Percentiles rank a stretch among this genome's conserved stretches.
These are phyloP conservation scores for Suillus subalutaceus DNA, from an alignment of 768 basidiomycete genomes.

Conservation along the genomic window DNA sequence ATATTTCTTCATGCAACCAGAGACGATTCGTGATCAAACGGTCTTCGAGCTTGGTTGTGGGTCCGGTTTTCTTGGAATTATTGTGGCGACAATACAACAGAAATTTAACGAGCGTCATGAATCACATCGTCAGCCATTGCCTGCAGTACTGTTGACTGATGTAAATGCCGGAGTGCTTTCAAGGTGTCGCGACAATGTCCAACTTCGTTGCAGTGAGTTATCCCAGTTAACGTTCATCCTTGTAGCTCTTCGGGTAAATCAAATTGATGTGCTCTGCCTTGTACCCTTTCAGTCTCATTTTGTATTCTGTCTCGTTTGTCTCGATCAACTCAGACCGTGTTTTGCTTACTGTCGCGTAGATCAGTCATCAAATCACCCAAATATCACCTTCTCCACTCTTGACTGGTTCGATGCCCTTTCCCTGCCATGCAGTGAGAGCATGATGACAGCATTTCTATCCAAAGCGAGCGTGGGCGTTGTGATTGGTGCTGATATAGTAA, in stretches of 20 bases:
- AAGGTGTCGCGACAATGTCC: slow-evolving; percentile 61
- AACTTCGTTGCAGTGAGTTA: slow-evolving; percentile 68
- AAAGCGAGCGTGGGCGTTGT: slow-evolving; percentile 57
- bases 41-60: slow-evolving; percentile 81
- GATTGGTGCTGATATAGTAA: slow-evolving; percentile 71
- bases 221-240: not conserved
- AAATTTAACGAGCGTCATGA: slow-evolving; percentile 19
- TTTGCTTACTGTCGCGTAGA: slow-evolving; percentile 42
- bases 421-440: slow-evolving; percentile 18
- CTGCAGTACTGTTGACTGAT: slow-evolving; percentile 60
- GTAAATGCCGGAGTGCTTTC: slow-evolving; percentile 62
- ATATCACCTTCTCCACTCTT: slow-evolving; percentile 47
- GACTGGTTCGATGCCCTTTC: slow-evolving; percentile 72
- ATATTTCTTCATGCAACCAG: slow-evolving; percentile 27
- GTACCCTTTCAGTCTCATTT: not conserved
- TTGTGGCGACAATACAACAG: slow-evolving; percentile 59
- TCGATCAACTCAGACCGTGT: not conserved
- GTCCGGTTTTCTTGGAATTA: slow-evolving; percentile 71
- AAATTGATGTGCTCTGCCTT: not conserved
- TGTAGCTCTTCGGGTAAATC: not conserved
- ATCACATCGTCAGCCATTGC: not conserved
- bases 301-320: not conserved
- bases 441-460: slow-evolving; percentile 35
- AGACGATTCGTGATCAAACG: slow-evolving; percentile 43
- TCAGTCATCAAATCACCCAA: slow-evolving; percentile 50